phyloP scores from a whole-genome alignment of 768 basidiomycete species.

The Trametes punicea region DNA sequence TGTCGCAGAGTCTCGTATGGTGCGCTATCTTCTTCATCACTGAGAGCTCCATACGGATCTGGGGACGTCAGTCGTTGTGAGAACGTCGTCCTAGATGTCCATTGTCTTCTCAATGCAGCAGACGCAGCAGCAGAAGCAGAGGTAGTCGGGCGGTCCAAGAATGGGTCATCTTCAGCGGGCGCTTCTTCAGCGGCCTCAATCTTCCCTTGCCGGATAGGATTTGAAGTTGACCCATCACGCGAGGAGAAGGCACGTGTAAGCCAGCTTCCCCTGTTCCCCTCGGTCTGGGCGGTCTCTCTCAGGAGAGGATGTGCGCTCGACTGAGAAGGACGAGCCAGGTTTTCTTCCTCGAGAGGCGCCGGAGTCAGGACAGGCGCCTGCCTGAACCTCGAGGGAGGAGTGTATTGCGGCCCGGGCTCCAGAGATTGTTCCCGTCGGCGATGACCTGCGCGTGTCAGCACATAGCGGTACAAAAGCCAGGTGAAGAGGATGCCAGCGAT shows the following conservation, averaged over 20 bases:
- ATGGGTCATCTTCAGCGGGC: slow-evolving; percentile 27
- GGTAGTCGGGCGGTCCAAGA: slow-evolving; percentile 22
- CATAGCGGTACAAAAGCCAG: slow-evolving; percentile 23
- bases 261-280: slow-evolving; percentile 12
- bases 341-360: background rate
- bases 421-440: slow-evolving; percentile 11
- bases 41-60: slow-evolving; percentile 14
- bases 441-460: background rate
- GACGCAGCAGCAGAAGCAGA: background rate
- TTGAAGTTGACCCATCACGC: background rate
- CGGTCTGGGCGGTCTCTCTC: background rate
- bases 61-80: slow-evolving; percentile 13
- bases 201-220: background rate
- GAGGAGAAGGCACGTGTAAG: slow-evolving; percentile 16
- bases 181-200: background rate
- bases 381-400: slow-evolving; percentile 13
- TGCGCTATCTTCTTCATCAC: slow-evolving; percentile 27
- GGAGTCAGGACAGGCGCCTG: background rate
- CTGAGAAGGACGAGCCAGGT: slow-evolving; percentile 7
- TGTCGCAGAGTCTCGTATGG: slow-evolving; percentile 48
- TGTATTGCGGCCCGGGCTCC: slow-evolving; percentile 30
- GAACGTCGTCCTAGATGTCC: background rate
- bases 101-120: background rate
- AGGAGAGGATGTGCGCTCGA: background rate
- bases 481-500: slow-evolving; percentile 23